Evolutionary conservation across 805 yeast genomes (phyloP), one percentile per base, ranked within the genome.

Genomic region (Starmerella riodocensis): DNA sequence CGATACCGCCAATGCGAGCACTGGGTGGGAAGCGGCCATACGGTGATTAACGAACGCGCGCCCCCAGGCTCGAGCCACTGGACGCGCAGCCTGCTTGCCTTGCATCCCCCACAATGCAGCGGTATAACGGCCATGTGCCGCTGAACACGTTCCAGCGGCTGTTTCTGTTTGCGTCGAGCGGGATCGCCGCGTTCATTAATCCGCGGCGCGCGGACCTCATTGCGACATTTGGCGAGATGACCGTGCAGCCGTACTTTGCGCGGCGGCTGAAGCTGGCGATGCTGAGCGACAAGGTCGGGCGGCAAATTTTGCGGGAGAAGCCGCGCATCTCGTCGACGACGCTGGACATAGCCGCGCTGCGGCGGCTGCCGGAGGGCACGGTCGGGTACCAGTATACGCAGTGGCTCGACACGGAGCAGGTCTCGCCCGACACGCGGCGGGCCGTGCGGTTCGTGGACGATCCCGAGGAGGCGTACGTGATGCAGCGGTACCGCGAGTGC

Each of bases 401-500:
- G 29, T 85, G 95, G 94, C 66, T 85, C 14, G 78, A 77, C 39
- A 67, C 73, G 33, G 96, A 91, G 58, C 85, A 88, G 1, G 94
- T 83, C 1, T 76, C 91, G 3, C 95, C 96, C 1, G 98, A 91
- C 56, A 86, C 94, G 0, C 68, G 98, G 51, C 85, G 78, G 2
- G 78, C 84, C 1, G 97, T 91, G 8, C 74, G 73, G 44, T 91
- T 73, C 59, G 83, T 91, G 31, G 86, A 82, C 47, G 85, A 91
- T 55, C 86, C 82, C 32, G 93, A 84, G 53, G 71, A 83, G 49
- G 95, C 95, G 1, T 91, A 78, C 55, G 78, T 88, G n/a, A 84
- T 76, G 65, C 93, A 84, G 57, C 65, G 98, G 51, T 91, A 88
- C 57, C 71, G 98, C 38, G 97, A 91, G 57, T 86, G 95, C 55